Evolutionary conservation across 139 green algal genomes (phyloP), one percentile per base, ranked within the genome.

Genomic region (Diplosphaera chodatii): DNA sequence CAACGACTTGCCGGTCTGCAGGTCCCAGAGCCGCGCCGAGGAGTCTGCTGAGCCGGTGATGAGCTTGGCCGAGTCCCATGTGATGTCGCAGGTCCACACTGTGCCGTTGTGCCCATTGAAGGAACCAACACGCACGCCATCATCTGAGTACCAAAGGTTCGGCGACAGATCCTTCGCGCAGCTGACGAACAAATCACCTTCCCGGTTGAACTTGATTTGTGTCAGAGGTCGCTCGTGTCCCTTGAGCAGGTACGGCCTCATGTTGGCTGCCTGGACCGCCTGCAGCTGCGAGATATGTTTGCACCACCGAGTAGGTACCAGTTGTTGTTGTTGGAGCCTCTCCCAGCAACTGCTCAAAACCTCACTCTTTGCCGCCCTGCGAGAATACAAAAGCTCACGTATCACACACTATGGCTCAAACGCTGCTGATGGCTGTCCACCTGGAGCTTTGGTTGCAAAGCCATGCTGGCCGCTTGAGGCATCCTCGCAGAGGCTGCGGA

Each of bases 101-200:
- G 91, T 88, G 16, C 96, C 96, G 40, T 97, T 97, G 83, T 99
- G 96, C 20, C 96, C 96, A 64, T 93, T 88, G 73, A 96, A 99
- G n/a, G 88, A 98, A 25, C 96, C 96, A 0, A 98, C 74, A 23
- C 96, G 86, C 69, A 88, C 77, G 20, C 96, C 96, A 70, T 94
- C 87, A 30, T 99, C 94, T 18, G 92, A 80, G 76, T 89, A 93
- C 92, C 94, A 99, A 22, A 98, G 73, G 74, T 90, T 98, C 1
- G 91, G 87, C 10, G 83, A 67, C 71, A 89, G 85, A 77, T 96
- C 91, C 85, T 98, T 99, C 33, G 90, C 96, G 68, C 92, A 98
- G 27, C 79, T 94, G 32, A 99, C 84, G 0, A 99, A 70, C 28
- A 99, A 78, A 74, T 99, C 96, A 20, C 96, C 96, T 56, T 99